A percentile compares a stretch with the other conserved stretches of the same genome.
These are phyloP conservation scores for Fereydounia khargensis DNA, from an alignment of 1,284 basidiomycete genomes.

Conservation along the genomic window DNA sequence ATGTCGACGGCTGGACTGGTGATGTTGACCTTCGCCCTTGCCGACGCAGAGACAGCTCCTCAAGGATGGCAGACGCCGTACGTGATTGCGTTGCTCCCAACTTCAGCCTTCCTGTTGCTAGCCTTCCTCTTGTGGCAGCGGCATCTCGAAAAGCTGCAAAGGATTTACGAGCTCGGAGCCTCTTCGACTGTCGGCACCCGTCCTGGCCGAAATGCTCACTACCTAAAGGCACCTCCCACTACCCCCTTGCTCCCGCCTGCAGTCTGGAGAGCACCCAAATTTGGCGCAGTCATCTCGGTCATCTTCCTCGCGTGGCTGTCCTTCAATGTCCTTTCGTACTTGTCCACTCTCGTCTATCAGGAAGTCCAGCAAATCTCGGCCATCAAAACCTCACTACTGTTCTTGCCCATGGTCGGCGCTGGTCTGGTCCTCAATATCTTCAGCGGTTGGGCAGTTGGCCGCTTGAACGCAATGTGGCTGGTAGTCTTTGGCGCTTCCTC, in stretches of 20 bases:
- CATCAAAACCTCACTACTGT: conserved; percentile 71
- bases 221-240: conserved; percentile 16
- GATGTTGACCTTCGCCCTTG: conserved; percentile 75
- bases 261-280: conserved; percentile 38
- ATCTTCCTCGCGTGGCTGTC: conserved; percentile 70
- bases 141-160: conserved; percentile 60
- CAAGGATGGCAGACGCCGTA: conserved; percentile 69
- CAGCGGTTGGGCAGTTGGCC: conserved; percentile 35
- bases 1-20: conserved; percentile 74
- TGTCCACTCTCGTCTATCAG: conserved; percentile 35
- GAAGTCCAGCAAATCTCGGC: conserved; percentile 60
- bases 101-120: conserved; percentile 65
- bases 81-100: conserved; percentile 64
- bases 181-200: conserved; percentile 1
- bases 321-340: conserved; percentile 60
- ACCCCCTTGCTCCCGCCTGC: conserved; percentile 42
- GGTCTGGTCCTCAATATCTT: conserved; percentile 53
- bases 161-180: conserved; percentile 19
- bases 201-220: conserved; percentile 61
- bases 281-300: conserved; percentile 66
- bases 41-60: conserved; percentile 70
- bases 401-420: conserved; percentile 68
- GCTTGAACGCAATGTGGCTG: conserved; percentile 45
- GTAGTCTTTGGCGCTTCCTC: conserved; percentile 57
- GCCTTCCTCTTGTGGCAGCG: conserved; percentile 71